Base-by-base conservation (phyloP, 2,329 filamentous ascomycete species). In the Phialophora expanda region DNA sequence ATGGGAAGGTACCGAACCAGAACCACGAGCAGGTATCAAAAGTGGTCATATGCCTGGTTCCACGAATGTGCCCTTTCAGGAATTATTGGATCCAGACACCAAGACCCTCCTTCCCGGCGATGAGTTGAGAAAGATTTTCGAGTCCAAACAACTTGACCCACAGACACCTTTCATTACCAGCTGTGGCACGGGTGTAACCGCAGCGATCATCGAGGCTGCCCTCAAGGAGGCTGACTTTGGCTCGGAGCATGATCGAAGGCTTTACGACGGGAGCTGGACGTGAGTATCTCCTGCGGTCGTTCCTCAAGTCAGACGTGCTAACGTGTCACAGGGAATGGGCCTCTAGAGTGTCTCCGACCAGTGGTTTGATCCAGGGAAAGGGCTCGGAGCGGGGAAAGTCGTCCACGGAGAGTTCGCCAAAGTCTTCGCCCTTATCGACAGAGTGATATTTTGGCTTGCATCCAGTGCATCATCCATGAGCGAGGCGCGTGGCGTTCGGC, bases 221-320 rank as follows among this genome's bases (percentile, higher is more conserved):
- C 80, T 99, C 61, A 87, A 87, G 32, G 88, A 92, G 77, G 92
- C 93, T 24, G 89, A 88, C 1, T 93, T 88, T 75, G 91, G 90
- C 1, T 82, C 86, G 3, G 79, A 85, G 0, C 85, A 88, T 67
- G 86, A 86, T 62, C 86, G 91, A 71, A 89, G 86, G 75, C 84
- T 99, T 24, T 99, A 99, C 74, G 95, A 99, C 77, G 95, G 95
- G 56, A 97, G 93, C 78, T 99, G 95, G 95, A 98, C 95, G 86
- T 96, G 83, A 88, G 91, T 89, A 2, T 62, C 34, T 46, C 50
- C 34, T 56, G 30, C 12, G 48, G 8, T 38, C 11, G 56, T 57
- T 30, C 28, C 22, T 9, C 20, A 56, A 32, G 20, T 8, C 22
- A 46, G 12, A 30, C 46, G 46, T 57, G 67, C 67, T 73, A 63